These are phyloP conservation scores for Colletotrichum cereale DNA, from an alignment of 2,329 filamentous ascomycete genomes.

Conservation along the genomic window DNA sequence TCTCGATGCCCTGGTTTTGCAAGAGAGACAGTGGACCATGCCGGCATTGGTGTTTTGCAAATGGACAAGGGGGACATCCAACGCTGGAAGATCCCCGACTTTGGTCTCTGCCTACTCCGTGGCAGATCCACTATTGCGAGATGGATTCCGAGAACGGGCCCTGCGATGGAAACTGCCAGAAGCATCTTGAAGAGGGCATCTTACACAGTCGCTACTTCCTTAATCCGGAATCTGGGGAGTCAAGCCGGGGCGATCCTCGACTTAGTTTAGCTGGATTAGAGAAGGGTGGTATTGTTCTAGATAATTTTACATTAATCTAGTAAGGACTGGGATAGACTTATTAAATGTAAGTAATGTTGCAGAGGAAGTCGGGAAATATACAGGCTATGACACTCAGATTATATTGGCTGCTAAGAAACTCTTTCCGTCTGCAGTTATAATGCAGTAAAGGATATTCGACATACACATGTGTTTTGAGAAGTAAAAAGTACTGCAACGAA, in stretches of 20 bases:
- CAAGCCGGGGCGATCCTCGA: not conserved
- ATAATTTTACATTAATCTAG: not conserved
- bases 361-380: too few species aligned
- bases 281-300: not conserved
- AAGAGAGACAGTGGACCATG: not conserved
- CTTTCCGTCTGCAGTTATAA: too few species aligned
- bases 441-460: too few species aligned
- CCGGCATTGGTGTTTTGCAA: not conserved
- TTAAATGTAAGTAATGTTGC: too few species aligned
- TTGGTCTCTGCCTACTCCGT: not conserved
- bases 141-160: not conserved
- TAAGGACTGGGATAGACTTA: too few species aligned
- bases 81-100: not conserved
- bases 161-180: not conserved
- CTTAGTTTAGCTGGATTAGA: not conserved
- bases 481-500: too few species aligned
- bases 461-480: too few species aligned
- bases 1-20: not conserved
- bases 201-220: not conserved
- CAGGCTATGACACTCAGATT: too few species aligned
- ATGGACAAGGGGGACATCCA: not conserved
- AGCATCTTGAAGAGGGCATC: not conserved
- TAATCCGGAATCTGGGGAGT: not conserved
- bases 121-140: not conserved
- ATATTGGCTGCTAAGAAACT: too few species aligned